Evolutionary conservation across 2,329 filamentous ascomycete species (phyloP), one percentile per base, ranked within the genome.

Genomic region (Aspergillus versicolor): DNA sequence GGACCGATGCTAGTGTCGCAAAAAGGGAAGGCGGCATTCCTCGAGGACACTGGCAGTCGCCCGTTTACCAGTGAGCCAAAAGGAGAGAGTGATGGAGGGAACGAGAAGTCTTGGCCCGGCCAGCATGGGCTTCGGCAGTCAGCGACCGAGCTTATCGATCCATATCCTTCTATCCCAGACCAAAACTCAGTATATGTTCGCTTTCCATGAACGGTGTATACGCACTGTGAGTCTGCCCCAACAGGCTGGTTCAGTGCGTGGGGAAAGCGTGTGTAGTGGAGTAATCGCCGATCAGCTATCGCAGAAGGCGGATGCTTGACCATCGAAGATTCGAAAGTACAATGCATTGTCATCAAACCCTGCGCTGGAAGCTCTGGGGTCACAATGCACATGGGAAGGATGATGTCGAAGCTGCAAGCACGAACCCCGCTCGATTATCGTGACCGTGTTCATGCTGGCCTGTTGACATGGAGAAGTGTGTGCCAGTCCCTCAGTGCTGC

Each of bases 201-300:
- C 5, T 37, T 37, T 37, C 2, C 11, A 37, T 9, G 8, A 8
- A 24, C 27, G 7, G 3, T 9, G 13, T 37, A 37, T 37, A 37
- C 34, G 12, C 34, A 37, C 12, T n/a, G 15, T 5, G 34, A 13
- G 22, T 27, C 40, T 34, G 40, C 11, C 45, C 21, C 30, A 44
- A 22, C 21, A 15, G 38, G 19, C 22, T 48, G 53, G 22, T 49
- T 30, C 37, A 37, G 38, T 43, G 38, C 38, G 45, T 47, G 38
- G 45, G 24, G 44, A 12, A 40, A 37, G 19, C 37, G 30, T 27
- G 32, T 46, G n/a, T 43, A 12, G 52, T 50, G 53, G 45, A 45
- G 15, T 40, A 44, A 8, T 34, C 41, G 52, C n/a, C 45, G 52
- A 49, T 54, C 52, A 52, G 34, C 32, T 47, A 43, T 41, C 44